A percentile compares a stretch with the other conserved stretches of the same genome.
Evolutionary conservation across 1,284 basidiomycete species (phyloP).

Genomic region (Apiotrichum brassicae): DNA sequence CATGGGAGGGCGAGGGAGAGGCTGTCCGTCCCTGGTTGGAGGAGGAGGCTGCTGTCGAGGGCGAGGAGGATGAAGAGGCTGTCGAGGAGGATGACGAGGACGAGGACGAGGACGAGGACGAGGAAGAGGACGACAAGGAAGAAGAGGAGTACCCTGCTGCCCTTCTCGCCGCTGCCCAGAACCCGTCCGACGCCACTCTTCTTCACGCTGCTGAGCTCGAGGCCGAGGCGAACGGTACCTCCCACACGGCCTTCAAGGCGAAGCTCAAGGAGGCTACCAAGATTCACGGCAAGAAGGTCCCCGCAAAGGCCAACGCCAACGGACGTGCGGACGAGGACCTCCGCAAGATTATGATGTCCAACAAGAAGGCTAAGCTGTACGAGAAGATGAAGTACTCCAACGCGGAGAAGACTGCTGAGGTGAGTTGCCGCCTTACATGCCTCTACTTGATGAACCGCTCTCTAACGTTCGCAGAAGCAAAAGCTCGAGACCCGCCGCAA

Average conservation of each 20-base stretch:
- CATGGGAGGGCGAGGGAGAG: constrained; percentile 76
- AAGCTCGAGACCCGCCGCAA: constrained; percentile 59
- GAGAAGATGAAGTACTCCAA: constrained; percentile 90
- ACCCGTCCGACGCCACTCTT: constrained; percentile 61
- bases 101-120: constrained; percentile 37
- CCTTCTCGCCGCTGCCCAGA: constrained; percentile 54
- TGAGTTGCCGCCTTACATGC: too few species aligned
- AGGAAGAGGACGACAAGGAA: constrained; percentile 41
- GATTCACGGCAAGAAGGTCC: constrained; percentile 43
- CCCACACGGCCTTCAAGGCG: constrained; percentile 74
- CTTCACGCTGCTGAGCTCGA: constrained; percentile 85
- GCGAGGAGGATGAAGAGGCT: constrained; percentile 42
- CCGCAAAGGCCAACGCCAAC: constrained; percentile 23
- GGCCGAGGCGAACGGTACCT: constrained; percentile 83
- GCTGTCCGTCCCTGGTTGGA: constrained; percentile 54
- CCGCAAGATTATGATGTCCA: constrained; percentile 98
- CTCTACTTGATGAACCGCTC: too few species aligned
- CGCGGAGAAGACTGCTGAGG: constrained; percentile 72
- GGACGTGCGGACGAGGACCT: constrained; percentile 67
- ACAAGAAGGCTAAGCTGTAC: constrained; percentile 91
- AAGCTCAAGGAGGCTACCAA: constrained; percentile 65
- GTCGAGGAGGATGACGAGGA: constrained; percentile 37
- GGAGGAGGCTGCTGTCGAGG: constrained; percentile 47
- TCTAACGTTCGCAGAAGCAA: constrained; percentile 52
- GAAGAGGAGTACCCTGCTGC: constrained; percentile 48